phyloP scores from a whole-genome alignment of 2,329 filamentous ascomycete genomes.

The Hypocreales sp. region DNA sequence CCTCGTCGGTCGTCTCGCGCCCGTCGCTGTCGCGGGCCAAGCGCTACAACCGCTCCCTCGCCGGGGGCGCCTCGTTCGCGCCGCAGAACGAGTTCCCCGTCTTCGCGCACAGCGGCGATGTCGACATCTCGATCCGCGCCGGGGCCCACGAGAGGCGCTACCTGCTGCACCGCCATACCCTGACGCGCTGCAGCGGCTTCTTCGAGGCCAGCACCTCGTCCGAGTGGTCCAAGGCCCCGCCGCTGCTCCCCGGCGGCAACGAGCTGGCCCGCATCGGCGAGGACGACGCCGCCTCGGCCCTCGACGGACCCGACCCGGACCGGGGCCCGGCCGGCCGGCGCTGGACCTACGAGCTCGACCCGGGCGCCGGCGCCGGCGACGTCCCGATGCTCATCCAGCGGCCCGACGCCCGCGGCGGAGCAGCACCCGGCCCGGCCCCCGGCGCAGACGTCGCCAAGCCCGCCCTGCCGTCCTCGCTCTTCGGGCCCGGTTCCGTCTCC shows the following conservation, averaged over 20 bases:
- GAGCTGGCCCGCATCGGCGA: constrained; percentile 41
- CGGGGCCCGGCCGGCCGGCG: constrained; percentile 27
- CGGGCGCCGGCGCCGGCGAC: constrained; percentile 55
- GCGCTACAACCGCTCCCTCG: constrained; percentile 68
- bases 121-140: constrained; percentile 68
- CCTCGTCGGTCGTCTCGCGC: constrained; percentile 44
- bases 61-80: constrained; percentile 51
- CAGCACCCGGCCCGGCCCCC: constrained; percentile 2
- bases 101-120: constrained; percentile 81
- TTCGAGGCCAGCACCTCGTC: constrained; percentile 76
- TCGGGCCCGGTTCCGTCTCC: constrained; percentile 25
- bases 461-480: constrained; percentile 14
- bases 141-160: constrained; percentile 57
- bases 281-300: constrained; percentile 13
- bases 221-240: constrained; percentile 42
- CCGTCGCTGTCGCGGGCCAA: constrained; percentile 43
- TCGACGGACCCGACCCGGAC: constrained; percentile 7
- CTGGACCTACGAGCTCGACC: constrained; percentile 84
- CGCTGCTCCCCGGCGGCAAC: constrained; percentile 14
- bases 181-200: constrained; percentile 84
- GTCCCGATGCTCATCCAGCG: constrained; percentile 81
- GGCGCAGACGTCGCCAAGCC: constrained; percentile 4
- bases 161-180: constrained; percentile 71
- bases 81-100: constrained; percentile 85
- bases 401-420: constrained; percentile 32